phyloP scores from a whole-genome alignment of 1,139 yeast species.

The Yamadazyma dushanensis region DNA sequence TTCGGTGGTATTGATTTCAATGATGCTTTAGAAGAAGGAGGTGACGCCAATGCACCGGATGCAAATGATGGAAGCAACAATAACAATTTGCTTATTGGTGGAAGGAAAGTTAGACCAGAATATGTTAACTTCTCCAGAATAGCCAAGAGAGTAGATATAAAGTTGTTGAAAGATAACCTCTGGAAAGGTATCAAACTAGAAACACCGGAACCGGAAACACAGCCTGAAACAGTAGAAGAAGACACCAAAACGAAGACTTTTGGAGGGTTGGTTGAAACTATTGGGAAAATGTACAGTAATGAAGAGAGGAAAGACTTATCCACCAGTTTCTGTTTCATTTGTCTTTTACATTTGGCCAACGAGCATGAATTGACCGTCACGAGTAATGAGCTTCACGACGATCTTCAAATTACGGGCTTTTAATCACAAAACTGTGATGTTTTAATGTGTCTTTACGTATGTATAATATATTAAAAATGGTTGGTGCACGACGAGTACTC shows the following conservation, averaged over 20 bases:
- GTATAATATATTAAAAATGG: neutral
- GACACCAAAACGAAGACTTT: slow-evolving; percentile 24
- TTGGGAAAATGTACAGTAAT: slow-evolving; percentile 53
- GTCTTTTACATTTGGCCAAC: slow-evolving; percentile 83
- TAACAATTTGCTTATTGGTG: slow-evolving; percentile 32
- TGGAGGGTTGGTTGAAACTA: slow-evolving; percentile 48
- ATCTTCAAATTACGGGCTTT: slow-evolving; percentile 53
- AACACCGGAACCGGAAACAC: slow-evolving; percentile 11
- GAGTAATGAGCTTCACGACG: slow-evolving; percentile 55
- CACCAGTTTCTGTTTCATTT: slow-evolving; percentile 85
- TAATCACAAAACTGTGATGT: slow-evolving; percentile 12
- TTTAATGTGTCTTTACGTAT: neutral
- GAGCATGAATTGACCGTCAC: slow-evolving; percentile 77
- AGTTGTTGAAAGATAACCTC: slow-evolving; percentile 73
- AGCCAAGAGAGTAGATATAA: slow-evolving; percentile 85
- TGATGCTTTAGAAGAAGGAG: slow-evolving; percentile 37
- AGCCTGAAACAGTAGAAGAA: slow-evolving; percentile 11
- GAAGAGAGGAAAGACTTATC: slow-evolving; percentile 67
- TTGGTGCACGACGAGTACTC: slow-evolving; percentile 1
- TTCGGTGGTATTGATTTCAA: slow-evolving; percentile 47
- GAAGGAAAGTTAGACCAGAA: slow-evolving; percentile 51
- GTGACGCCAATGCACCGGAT: slow-evolving; percentile 21
- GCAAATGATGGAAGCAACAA: slow-evolving; percentile 10
- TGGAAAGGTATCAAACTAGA: slow-evolving; percentile 60
- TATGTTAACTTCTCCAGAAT: slow-evolving; percentile 73